These are phyloP conservation scores for Amanita rubescens DNA, from an alignment of 768 basidiomycete genomes.

Conservation along the genomic window DNA sequence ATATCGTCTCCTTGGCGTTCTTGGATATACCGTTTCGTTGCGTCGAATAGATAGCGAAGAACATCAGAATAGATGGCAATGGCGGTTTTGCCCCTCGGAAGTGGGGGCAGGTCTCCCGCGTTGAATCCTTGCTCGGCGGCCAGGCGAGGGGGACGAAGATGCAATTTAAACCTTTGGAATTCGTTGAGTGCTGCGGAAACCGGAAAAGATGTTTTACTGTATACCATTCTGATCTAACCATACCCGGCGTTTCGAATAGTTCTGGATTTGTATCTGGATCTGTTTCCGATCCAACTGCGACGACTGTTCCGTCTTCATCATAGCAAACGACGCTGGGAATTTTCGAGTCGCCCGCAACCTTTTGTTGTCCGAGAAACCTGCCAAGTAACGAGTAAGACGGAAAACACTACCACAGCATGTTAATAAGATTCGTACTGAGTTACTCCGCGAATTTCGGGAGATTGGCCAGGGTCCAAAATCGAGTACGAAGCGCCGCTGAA, in stretches of 20 bases:
- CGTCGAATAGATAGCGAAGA: slow-evolving; percentile 33
- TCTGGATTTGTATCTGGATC: slow-evolving; percentile 3
- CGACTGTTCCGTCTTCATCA: neutral
- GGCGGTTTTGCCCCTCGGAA: slow-evolving; percentile 34
- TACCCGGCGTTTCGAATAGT: neutral
- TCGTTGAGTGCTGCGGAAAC: no score
- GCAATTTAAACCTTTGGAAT: slow-evolving; percentile 12
- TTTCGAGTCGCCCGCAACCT: slow-evolving; percentile 1
- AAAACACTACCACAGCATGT: slow-evolving; percentile 24
- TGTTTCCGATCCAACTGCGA: slow-evolving; percentile 4
- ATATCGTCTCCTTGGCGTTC: slow-evolving; percentile 34
- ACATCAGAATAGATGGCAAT: slow-evolving; percentile 41
- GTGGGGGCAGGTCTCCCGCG: slow-evolving; percentile 21
- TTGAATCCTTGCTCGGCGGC: neutral
- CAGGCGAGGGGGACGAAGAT: slow-evolving; percentile 5
- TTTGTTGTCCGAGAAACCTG: slow-evolving; percentile 3
- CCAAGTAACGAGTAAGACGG: slow-evolving; percentile 35
- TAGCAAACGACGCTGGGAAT: slow-evolving; percentile 8
- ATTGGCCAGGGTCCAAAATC: slow-evolving; percentile 28
- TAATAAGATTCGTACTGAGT: slow-evolving; percentile 18
- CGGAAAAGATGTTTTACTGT: neutral
- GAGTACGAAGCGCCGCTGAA: slow-evolving; percentile 33
- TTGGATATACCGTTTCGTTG: slow-evolving; percentile 32
- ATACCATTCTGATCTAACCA: slow-evolving; percentile 1
- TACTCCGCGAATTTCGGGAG: slow-evolving; percentile 29